Conservation (phyloP, 163 green algal genomes). For the Dunaliella salina region DNA sequence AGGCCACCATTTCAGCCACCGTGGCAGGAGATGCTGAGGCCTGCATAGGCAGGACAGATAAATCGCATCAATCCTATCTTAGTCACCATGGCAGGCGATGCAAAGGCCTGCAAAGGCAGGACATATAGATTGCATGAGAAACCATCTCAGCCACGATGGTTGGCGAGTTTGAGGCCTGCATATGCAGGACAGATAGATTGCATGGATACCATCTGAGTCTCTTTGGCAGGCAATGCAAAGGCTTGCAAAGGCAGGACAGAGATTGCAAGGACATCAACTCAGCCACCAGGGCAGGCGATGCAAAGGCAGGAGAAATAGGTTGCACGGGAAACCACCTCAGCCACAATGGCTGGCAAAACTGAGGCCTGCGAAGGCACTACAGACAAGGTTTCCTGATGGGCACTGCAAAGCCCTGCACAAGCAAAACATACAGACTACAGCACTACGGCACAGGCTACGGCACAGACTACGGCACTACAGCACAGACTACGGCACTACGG, state of each 20-base stretch:
- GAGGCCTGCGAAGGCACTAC: slow-evolving; percentile 70
- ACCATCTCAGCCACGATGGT: too few species aligned
- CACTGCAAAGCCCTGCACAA: slow-evolving; percentile 2
- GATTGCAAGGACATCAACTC: too few species aligned
- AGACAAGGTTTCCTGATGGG: too few species aligned
- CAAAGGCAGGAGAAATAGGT: slow-evolving; percentile 53
- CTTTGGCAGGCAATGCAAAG: too few species aligned
- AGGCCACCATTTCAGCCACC: slow-evolving; percentile 70
- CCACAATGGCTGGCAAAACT: slow-evolving; percentile 71
- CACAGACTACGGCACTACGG: too few species aligned
- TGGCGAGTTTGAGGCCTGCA: too few species aligned
- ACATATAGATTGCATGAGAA: too few species aligned
- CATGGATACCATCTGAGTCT: too few species aligned
- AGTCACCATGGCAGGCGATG: slow-evolving; percentile 65
- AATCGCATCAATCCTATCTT: slow-evolving; percentile 60
- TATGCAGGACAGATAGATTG: too few species aligned
- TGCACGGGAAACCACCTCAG: slow-evolving; percentile 78
- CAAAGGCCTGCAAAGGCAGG: slow-evolving; percentile 77
- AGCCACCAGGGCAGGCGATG: slow-evolving; percentile 58
- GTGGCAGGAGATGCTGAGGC: slow-evolving; percentile 85
- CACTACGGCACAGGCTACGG: too few species aligned
- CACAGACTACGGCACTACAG: too few species aligned
- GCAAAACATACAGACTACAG: too few species aligned
- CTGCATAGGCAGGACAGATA: slow-evolving; percentile 32
- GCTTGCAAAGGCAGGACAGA: slow-evolving; percentile 26